A percentile compares a stretch with the other conserved stretches of the same genome.
phyloP scores from a whole-genome alignment of 805 yeast species.

The Saturnispora bothae region DNA sequence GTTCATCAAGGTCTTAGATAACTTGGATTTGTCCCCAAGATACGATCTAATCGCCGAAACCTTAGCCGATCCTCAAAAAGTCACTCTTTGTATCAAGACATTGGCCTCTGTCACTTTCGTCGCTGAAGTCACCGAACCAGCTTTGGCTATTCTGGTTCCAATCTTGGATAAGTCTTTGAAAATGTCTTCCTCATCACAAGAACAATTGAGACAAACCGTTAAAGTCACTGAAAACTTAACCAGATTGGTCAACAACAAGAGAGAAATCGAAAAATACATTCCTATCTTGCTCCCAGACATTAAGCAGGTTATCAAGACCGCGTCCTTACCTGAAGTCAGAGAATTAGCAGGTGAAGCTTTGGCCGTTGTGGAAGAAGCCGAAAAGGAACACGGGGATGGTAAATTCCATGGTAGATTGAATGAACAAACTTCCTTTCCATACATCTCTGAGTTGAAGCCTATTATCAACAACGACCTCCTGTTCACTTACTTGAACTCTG shows the following conservation, averaged over 20 bases:
- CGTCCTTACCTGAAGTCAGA: slow-evolving; percentile 94
- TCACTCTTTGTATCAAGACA: slow-evolving; percentile 80
- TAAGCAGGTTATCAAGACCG: slow-evolving; percentile 75
- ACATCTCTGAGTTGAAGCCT: slow-evolving; percentile 25
- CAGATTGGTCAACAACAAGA: slow-evolving; percentile 84
- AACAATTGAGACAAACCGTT: slow-evolving; percentile 92
- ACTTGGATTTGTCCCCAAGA: slow-evolving; percentile 83
- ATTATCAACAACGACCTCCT: slow-evolving; percentile 29
- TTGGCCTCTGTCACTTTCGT: slow-evolving; percentile 92
- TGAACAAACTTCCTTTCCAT: slow-evolving; percentile 40
- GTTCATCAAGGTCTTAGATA: slow-evolving; percentile 77
- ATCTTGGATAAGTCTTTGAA: slow-evolving; percentile 82
- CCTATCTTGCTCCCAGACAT: slow-evolving; percentile 89
- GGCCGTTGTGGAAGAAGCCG: slow-evolving; percentile 72
- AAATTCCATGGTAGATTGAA: slow-evolving; percentile 68
- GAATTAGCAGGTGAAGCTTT: slow-evolving; percentile 84
- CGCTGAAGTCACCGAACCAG: slow-evolving; percentile 97
- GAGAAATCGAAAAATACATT: slow-evolving; percentile 80
- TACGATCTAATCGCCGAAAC: slow-evolving; percentile 78
- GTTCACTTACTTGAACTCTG: slow-evolving; percentile 39
- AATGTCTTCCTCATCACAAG: slow-evolving; percentile 84
- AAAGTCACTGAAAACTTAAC: slow-evolving; percentile 93
- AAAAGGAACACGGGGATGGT: slow-evolving; percentile 55
- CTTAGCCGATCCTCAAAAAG: slow-evolving; percentile 80
- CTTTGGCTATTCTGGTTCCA: slow-evolving; percentile 81